Base-by-base conservation (phyloP, 2,329 filamentous ascomycete species). In the Fusarium compactum region DNA sequence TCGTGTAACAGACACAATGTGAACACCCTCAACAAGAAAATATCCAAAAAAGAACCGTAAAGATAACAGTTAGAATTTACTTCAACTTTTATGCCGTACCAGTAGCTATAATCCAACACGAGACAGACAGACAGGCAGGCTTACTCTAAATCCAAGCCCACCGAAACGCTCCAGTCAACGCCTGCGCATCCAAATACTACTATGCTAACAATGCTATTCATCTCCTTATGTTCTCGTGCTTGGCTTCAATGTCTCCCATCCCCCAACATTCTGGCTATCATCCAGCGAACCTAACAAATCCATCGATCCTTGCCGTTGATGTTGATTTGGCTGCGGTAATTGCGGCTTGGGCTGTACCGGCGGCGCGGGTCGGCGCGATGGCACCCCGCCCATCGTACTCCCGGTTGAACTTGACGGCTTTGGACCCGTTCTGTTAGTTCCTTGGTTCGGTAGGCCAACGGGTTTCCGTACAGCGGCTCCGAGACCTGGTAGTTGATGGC, bases 181-280 rank as follows among this genome's bases (percentile, higher is more conserved):
- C 63, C 70, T 44, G 38, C 30, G 57, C 44, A 66, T 46, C 46
- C 46, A 66, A 65, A 22, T 25, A 50, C 50, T 43, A 52, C 29
- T 53, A 30, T 30, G 34, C 18, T 55, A 27, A 22, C 45, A 47
- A 66, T 48, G 10, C 41, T 47, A n/a, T n/a, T 30, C 29, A 54
- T 15, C 29, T 40, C 46, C 41, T 57, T 66, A 72, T 59, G 70
- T 58, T 50, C 71, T 71, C 40, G 75, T 75, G 56, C 76, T 82
- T 27, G 87, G 87, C 75, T 86, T 86, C 73, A 89, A 72, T 7
- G 86, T 85, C 73, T 88, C 85, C 86, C 86, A 89, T 24, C 84
- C 82, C 15, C 84, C 83, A 77, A 87, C 80, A 40, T 84, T 84
- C 38, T 79, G 78, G n/a, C 74, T 81, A 46, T 87, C 85, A 45